Percentiles rank a stretch among this genome's conserved stretches.
These are phyloP conservation scores for Aspergillus sp. DNA, from an alignment of 2,329 filamentous ascomycete genomes.

Conservation along the genomic window DNA sequence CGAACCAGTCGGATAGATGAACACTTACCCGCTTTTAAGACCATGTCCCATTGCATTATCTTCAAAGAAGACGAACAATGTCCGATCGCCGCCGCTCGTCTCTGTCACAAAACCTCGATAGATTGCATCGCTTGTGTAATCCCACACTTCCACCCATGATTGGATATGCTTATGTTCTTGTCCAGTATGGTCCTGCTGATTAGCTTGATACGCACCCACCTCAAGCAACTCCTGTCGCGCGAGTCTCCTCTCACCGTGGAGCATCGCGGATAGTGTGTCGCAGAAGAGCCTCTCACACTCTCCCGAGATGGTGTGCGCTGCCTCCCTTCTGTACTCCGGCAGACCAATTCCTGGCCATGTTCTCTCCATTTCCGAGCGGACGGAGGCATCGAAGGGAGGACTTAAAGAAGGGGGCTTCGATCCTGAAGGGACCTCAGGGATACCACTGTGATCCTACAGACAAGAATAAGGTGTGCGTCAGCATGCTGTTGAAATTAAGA, in stretches of 20 bases:
- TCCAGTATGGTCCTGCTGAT: constrained; percentile 24
- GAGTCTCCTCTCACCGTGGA: constrained; percentile 89
- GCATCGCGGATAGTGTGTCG: constrained; percentile 86
- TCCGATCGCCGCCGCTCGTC: constrained; percentile 59
- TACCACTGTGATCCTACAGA: constrained; percentile 73
- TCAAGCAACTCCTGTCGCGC: constrained; percentile 73
- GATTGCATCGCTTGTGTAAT: constrained; percentile 74
- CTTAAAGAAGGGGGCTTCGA: constrained; percentile 78
- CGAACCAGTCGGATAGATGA: neutral
- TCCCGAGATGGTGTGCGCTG: constrained; percentile 93
- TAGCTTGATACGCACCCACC: constrained; percentile 60
- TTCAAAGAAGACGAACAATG: constrained; percentile 85
- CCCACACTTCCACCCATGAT: constrained; percentile 44
- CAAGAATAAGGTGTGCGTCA: neutral
- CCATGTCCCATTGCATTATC: constrained; percentile 64
- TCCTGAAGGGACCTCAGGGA: constrained; percentile 89
- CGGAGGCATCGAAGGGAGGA: constrained; percentile 76
- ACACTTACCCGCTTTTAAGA: constrained; percentile 75
- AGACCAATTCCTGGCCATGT: constrained; percentile 24
- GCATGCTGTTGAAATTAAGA: neutral
- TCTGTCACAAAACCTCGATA: constrained; percentile 81
- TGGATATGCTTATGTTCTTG: constrained; percentile 19
- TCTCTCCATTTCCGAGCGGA: constrained; percentile 58
- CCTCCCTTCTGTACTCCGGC: constrained; percentile 65
- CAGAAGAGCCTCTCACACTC: constrained; percentile 99